Conservation (phyloP, 2,329 filamentous ascomycete species). For the Allantophomopsis cytisporea region DNA sequence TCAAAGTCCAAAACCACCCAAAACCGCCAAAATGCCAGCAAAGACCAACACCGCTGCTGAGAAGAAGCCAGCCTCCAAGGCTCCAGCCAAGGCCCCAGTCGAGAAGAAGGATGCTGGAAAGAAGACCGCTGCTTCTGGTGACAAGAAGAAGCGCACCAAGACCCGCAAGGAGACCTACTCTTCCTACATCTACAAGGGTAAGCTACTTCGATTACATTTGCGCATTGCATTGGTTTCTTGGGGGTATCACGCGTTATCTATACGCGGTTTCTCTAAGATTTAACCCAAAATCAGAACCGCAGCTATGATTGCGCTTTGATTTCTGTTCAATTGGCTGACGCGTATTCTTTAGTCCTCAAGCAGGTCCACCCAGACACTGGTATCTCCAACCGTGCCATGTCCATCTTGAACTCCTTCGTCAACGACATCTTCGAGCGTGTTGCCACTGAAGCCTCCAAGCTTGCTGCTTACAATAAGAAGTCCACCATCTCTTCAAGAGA, state of each 20-base stretch:
- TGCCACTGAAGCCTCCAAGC: slow-evolving; percentile 96
- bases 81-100: slow-evolving; percentile 67
- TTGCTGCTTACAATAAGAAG: slow-evolving; percentile 99
- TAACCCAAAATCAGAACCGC: too few species aligned
- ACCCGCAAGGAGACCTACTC: slow-evolving; percentile 99
- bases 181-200: slow-evolving; percentile 99
- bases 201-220: slow-evolving; percentile 18
- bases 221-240: slow-evolving; percentile 7
- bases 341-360: slow-evolving; percentile 66
- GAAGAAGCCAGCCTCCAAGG: slow-evolving; percentile 99
- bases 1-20: slow-evolving; percentile 7
- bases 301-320: too few species aligned
- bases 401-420: slow-evolving; percentile 98
- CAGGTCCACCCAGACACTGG: slow-evolving; percentile 99
- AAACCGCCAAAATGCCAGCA: slow-evolving; percentile 68
- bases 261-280: too few species aligned
- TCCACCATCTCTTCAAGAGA: slow-evolving; percentile 98
- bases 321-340: slow-evolving; percentile 19
- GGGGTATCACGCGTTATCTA: too few species aligned
- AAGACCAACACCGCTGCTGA: slow-evolving; percentile 62
- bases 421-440: slow-evolving; percentile 99
- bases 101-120: slow-evolving; percentile 99
- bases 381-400: slow-evolving; percentile 99
- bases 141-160: slow-evolving; percentile 99
- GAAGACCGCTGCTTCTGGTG: slow-evolving; percentile 92